Conservation (phyloP, 2,329 filamentous ascomycete species). For the Aaosphaeria arxii region DNA sequence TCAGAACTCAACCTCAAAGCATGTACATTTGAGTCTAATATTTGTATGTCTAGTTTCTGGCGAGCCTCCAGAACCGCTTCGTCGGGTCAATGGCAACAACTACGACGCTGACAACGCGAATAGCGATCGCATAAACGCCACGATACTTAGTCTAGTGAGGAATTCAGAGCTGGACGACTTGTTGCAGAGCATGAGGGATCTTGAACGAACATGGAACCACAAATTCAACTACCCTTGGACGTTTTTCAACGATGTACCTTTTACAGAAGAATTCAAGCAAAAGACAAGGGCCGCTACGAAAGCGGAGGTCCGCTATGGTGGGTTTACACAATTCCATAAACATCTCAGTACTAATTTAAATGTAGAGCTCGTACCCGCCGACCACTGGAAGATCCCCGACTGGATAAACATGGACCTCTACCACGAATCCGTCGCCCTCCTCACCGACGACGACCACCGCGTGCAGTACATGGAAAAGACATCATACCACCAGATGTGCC, state of each 20-base stretch:
- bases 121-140: constrained; percentile 86
- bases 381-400: constrained; percentile 87
- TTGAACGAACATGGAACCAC: constrained; percentile 93
- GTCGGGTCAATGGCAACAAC: constrained; percentile 65
- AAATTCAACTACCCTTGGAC: constrained; percentile 99
- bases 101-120: constrained; percentile 75
- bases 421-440: constrained; percentile 75
- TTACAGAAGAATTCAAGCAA: constrained; percentile 88
- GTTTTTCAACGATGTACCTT: constrained; percentile 96
- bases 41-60: constrained; percentile 60
- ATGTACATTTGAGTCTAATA: constrained; percentile 1
- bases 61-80: constrained; percentile 76
- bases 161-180: constrained; percentile 86
- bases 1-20: neutral
- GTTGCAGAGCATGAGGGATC: constrained; percentile 82
- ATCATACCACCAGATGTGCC: constrained; percentile 98
- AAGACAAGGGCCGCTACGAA: constrained; percentile 80
- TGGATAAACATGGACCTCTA: constrained; percentile 93
- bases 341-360: neutral
- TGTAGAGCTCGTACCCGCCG: constrained; percentile 81
- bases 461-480: constrained; percentile 88
- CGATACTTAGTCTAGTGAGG: constrained; percentile 84
- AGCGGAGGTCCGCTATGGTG: constrained; percentile 82
- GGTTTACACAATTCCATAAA: neutral
- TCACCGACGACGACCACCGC: constrained; percentile 65